Conservation (phyloP, 345 rosid genomes). For the Fremontodendron californicum region DNA sequence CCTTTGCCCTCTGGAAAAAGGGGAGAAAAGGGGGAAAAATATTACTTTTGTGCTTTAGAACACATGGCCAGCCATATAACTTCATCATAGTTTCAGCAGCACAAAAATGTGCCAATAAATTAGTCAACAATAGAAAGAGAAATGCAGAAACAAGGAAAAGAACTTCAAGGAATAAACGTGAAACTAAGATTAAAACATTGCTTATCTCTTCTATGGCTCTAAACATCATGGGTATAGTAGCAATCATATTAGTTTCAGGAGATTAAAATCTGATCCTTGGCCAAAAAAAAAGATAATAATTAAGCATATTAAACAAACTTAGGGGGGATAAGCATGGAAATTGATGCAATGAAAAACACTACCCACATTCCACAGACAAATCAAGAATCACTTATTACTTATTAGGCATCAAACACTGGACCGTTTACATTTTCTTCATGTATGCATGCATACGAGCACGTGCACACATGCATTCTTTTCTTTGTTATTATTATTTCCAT, state of each 20-base stretch:
- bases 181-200: neutral
- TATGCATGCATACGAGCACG: neutral
- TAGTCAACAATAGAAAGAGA: neutral
- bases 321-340: neutral
- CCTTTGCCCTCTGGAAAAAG: conserved; percentile 90
- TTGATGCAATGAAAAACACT: conserved; percentile 6
- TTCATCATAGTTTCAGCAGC: neutral
- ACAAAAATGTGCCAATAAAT: neutral
- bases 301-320: neutral
- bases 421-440: neutral
- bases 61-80: neutral
- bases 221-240: neutral
- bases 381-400: neutral
- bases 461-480: neutral
- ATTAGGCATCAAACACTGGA: neutral
- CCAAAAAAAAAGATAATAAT: neutral
- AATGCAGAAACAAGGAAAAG: neutral
- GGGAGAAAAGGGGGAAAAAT: conserved; percentile 30
- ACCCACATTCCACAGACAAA: neutral
- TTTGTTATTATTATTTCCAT: neutral
- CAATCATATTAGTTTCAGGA: neutral
- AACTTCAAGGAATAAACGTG: neutral
- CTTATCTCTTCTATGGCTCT: neutral
- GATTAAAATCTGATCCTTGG: neutral
- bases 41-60: conserved; percentile 17